phyloP scores from a whole-genome alignment of 2,329 filamentous ascomycete species.

The Cephalotrichum gorgonifer region DNA sequence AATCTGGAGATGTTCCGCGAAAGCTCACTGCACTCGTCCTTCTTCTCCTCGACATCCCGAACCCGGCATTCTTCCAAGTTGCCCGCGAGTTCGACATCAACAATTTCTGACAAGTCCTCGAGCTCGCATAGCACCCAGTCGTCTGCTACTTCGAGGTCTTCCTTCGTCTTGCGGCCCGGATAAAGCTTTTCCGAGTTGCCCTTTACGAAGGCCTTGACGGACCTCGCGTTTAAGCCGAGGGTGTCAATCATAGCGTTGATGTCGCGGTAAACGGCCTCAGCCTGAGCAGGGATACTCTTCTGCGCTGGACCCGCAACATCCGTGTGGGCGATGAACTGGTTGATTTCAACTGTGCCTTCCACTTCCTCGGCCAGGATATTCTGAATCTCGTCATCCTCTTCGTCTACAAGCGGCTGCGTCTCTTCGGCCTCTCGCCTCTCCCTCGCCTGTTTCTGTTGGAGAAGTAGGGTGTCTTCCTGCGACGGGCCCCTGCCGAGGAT shows the following conservation, averaged over 20 bases:
- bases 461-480: conserved; percentile 35
- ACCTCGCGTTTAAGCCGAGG: conserved; percentile 68
- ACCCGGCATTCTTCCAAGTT: conserved; percentile 60
- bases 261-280: conserved; percentile 62
- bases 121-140: conserved; percentile 72
- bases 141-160: conserved; percentile 59
- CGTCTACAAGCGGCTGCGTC: conserved; percentile 47
- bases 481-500: conserved; percentile 20
- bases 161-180: conserved; percentile 43
- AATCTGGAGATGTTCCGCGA: conserved; percentile 61
- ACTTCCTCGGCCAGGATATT: conserved; percentile 49
- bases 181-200: conserved; percentile 52
- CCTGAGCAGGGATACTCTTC: conserved; percentile 50
- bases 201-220: conserved; percentile 54
- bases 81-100: conserved; percentile 52
- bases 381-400: conserved; percentile 61
- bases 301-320: conserved; percentile 41
- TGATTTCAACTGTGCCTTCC: conserved; percentile 49
- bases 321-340: conserved; percentile 57
- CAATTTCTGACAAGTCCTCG: conserved; percentile 51
- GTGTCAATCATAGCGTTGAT: conserved; percentile 94
- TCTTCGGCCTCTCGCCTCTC: conserved; percentile 48
- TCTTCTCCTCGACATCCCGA: conserved; percentile 55
- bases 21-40: conserved; percentile 58
- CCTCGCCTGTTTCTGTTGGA: conserved; percentile 39